A percentile compares a stretch with the other conserved stretches of the same genome.
phyloP scores from a whole-genome alignment of 1,139 yeast genomes.

The Nematodospora anomalae region DNA sequence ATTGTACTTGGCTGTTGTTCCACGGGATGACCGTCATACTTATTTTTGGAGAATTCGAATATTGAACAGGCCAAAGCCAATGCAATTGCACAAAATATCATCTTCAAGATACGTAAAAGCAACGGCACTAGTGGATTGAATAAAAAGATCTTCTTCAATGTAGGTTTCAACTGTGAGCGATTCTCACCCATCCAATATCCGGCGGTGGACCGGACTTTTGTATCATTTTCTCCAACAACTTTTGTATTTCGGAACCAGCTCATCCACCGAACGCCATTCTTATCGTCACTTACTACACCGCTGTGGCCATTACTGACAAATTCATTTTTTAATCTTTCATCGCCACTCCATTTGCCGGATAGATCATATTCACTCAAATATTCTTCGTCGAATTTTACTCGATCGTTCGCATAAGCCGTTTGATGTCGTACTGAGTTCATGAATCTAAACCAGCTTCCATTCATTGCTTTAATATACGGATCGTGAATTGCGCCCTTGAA shows the following conservation, averaged over 20 bases:
- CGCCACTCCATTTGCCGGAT: constrained; percentile 68
- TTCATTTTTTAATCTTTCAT: constrained; percentile 48
- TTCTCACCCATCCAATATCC: constrained; percentile 72
- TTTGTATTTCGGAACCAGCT: constrained; percentile 8
- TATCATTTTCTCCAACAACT: constrained; percentile 19
- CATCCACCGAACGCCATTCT: constrained; percentile 6
- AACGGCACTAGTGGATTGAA: constrained; percentile 82
- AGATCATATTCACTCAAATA: constrained; percentile 24
- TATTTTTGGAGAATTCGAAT: constrained; percentile 45
- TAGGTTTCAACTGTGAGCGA: constrained; percentile 65
- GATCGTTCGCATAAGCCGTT: constrained; percentile 33
- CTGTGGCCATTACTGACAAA: constrained; percentile 8
- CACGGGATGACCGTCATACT: constrained; percentile 43
- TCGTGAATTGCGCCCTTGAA: constrained; percentile 23
- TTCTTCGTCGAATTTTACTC: constrained; percentile 24
- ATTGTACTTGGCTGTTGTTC: constrained; percentile 86
- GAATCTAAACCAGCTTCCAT: constrained; percentile 41
- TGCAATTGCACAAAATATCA: constrained; percentile 60
- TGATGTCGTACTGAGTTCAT: constrained; percentile 39
- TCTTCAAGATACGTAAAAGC: constrained; percentile 66
- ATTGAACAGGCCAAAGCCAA: constrained; percentile 70
- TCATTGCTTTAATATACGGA: constrained; percentile 38
- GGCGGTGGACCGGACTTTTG: constrained; percentile 52
- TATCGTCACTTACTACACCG: constrained; percentile 7
- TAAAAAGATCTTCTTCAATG: constrained; percentile 56